Conservation (phyloP, 148 eudicot genomes). For the Dianthus caryophyllus region DNA sequence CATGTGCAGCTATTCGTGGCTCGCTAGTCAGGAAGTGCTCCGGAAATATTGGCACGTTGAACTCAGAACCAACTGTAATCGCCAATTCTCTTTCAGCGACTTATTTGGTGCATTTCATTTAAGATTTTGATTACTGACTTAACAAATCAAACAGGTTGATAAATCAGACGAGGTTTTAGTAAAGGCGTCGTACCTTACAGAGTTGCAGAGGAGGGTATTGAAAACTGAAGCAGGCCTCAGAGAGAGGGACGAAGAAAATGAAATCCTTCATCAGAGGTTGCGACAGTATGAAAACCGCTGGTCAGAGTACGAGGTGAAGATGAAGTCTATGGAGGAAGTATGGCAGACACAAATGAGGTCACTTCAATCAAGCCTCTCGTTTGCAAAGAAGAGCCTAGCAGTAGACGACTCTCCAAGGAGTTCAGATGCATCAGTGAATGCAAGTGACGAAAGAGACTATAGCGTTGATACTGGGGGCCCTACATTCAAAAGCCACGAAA, state of each 20-base stretch:
- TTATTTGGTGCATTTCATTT: neutral
- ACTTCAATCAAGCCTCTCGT: slow-evolving; percentile 87
- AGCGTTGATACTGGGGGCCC: slow-evolving; percentile 47
- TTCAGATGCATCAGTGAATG: slow-evolving; percentile 64
- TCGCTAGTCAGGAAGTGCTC: slow-evolving; percentile 93
- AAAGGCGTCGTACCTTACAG: slow-evolving; percentile 80
- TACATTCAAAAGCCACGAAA: slow-evolving; percentile 37
- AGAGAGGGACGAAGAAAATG: slow-evolving; percentile 87
- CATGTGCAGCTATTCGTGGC: slow-evolving; percentile 69
- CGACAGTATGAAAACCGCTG: slow-evolving; percentile 90
- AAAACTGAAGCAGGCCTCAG: slow-evolving; percentile 81
- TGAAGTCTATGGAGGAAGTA: slow-evolving; percentile 98
- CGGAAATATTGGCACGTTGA: slow-evolving; percentile 70
- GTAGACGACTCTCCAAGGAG: slow-evolving; percentile 66
- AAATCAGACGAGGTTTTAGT: slow-evolving; percentile 76
- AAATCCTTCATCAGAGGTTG: slow-evolving; percentile 76
- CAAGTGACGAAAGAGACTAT: slow-evolving; percentile 40
- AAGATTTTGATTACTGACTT: neutral
- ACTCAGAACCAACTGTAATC: slow-evolving; percentile 61
- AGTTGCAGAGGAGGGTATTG: slow-evolving; percentile 83
- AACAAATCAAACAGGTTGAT: slow-evolving; percentile 39
- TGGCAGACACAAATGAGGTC: slow-evolving; percentile 99
- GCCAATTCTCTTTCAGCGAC: neutral
- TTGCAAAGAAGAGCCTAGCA: slow-evolving; percentile 78
- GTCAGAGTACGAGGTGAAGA: slow-evolving; percentile 90